phyloP scores from a whole-genome alignment of 768 basidiomycete genomes.

The Hemileccinum impolitum region DNA sequence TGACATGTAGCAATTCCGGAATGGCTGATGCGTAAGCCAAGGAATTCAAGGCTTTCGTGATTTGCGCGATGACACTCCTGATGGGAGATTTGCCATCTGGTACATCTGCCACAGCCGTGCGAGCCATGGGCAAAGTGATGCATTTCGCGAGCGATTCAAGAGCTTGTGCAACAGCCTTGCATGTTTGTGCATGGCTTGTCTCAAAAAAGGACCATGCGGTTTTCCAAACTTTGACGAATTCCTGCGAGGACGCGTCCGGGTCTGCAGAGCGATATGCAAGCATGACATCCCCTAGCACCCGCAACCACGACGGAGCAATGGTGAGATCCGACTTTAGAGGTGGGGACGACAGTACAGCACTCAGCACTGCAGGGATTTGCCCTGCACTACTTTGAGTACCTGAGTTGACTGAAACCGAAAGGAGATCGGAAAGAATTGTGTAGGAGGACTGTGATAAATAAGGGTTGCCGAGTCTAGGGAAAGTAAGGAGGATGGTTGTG shows the following conservation, averaged over 20 bases:
- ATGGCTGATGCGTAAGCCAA: conserved; percentile 71
- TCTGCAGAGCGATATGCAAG: conserved; percentile 56
- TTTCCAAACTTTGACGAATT: conserved; percentile 69
- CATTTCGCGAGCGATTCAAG: conserved; percentile 65
- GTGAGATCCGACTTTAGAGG: conserved; percentile 67
- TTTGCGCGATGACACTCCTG: conserved; percentile 58
- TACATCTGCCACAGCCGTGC: conserved; percentile 45
- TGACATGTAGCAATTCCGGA: conserved; percentile 73
- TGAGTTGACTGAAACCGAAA: conserved; percentile 52
- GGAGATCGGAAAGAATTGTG: conserved; percentile 79
- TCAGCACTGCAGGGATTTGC: conserved; percentile 60
- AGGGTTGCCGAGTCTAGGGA: conserved; percentile 84
- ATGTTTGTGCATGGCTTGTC: conserved; percentile 54
- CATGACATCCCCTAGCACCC: conserved; percentile 70
- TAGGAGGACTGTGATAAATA: conserved; percentile 90
- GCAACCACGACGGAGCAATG: conserved; percentile 75
- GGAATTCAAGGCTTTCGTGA: conserved; percentile 66
- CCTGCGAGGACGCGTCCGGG: conserved; percentile 45
- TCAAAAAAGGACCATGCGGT: conserved; percentile 76
- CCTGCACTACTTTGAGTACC: conserved; percentile 46
- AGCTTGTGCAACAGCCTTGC: conserved; percentile 62
- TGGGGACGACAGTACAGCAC: conserved; percentile 63
- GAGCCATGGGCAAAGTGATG: conserved; percentile 62
- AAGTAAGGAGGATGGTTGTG: conserved; percentile 65
- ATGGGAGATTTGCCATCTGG: conserved; percentile 52